Conservation (phyloP, 2,329 filamentous ascomycete genomes). For the Colletotrichum sp. region DNA sequence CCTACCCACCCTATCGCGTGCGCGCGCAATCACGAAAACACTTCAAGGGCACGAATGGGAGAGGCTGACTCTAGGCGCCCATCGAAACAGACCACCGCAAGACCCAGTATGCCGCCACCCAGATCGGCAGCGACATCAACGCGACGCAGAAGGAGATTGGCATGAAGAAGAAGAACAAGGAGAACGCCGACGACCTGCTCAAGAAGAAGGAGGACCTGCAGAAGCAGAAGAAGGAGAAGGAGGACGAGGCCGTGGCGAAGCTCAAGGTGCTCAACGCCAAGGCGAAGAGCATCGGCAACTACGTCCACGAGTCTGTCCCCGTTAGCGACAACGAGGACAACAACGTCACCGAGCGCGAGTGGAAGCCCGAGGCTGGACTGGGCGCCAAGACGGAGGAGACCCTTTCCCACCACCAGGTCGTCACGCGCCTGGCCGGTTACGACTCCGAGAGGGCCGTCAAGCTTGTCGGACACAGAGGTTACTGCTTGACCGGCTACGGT, state of each 20-base stretch:
- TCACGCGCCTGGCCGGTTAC: conserved; percentile 86
- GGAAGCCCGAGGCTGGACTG: conserved; percentile 78
- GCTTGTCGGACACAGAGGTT: conserved; percentile 92
- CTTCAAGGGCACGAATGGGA: background rate
- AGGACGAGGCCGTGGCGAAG: conserved; percentile 78
- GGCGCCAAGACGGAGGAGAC: conserved; percentile 70
- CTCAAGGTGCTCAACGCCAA: conserved; percentile 67
- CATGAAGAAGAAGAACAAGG: conserved; percentile 92
- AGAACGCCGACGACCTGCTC: conserved; percentile 82
- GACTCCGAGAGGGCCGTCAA: conserved; percentile 93
- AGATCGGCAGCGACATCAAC: conserved; percentile 87
- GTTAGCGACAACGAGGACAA: conserved; percentile 85
- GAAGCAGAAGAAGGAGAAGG: conserved; percentile 80
- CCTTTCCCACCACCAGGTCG: conserved; percentile 94
- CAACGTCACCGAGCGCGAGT: conserved; percentile 78
- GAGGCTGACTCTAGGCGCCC: background rate
- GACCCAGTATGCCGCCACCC: conserved; percentile 77
- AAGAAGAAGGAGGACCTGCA: conserved; percentile 79
- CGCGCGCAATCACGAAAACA: background rate
- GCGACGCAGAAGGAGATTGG: conserved; percentile 89
- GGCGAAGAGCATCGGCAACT: conserved; percentile 85
- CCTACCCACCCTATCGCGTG: conserved; percentile 49
- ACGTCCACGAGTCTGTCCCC: conserved; percentile 88
- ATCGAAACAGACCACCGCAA: conserved; percentile 31
- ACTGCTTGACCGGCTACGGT: conserved; percentile 89